Base-by-base conservation (phyloP, 2,329 filamentous ascomycete species). In the Fonsecaea pedrosoi region DNA sequence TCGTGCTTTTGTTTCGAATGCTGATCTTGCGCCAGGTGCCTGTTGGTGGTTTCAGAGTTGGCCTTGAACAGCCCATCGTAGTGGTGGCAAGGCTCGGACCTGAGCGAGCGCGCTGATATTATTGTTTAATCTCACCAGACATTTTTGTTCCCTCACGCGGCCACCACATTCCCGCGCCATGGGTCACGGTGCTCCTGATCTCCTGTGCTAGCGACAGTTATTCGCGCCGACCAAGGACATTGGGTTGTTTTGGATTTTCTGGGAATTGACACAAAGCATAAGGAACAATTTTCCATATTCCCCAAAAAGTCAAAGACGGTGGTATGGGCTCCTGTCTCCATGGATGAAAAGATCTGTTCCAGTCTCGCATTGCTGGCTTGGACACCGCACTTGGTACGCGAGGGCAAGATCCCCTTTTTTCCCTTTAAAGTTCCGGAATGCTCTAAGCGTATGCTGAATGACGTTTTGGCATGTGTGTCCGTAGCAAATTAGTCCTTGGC, bases 381-480 rank as follows among this genome's bases (percentile, higher is more conserved):
- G 30, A 25, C 10, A 25, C 21, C 9, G 45, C 21, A 12, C 45
- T 32, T 32, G 30, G 30, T 4, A 2, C 30, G 21, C 9, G 45
- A 12, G 30, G 18, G 9, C 18, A 13, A 15, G 45, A 9, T 21
- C 45, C 45, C 25, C 25, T 50, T 50, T 50, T 38, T 38, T 38
- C 13, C 15, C 40, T 60, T 65, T 56, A 45, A 65, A 62, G 53
- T 55, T 63, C 67, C 60, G 67, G 66, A 61, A 67, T 42, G 58
- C 62, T 54, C 54, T 50, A 56, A 57, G 62, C 54, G 55, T 59
- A 54, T 35, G 62, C 59, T 59, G 65, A 45, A 67, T 67, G 65
- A 69, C 68, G 68, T 67, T 67, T 35, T 32, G 45, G 53, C 45
- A 65, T 57, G 42, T 59, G 42, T 54, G 61, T 38, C 34, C 21